Evolutionary conservation across 2,329 filamentous ascomycete genomes (phyloP).

Genomic region (Cordyceps tenuipes): DNA sequence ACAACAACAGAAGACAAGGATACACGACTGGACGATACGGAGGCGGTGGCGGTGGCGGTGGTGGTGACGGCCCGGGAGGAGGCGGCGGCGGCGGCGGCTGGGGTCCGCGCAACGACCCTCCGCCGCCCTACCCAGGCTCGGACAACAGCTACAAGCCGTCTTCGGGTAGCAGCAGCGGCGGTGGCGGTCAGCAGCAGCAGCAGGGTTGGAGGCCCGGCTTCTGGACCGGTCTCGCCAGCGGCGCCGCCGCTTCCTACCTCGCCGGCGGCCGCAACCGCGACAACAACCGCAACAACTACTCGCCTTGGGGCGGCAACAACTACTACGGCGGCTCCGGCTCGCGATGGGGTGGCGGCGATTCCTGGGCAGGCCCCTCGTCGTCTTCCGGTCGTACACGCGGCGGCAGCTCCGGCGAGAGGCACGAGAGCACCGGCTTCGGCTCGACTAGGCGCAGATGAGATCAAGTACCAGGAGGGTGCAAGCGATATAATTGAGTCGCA

Average conservation of each 20-base stretch:
- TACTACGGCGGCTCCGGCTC: conserved; percentile 21
- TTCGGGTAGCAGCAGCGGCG: conserved; percentile 28
- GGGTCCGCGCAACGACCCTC: conserved; percentile 38
- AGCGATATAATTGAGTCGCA: too few species aligned
- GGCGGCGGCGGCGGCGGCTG: conserved; percentile 16
- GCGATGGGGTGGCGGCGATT: conserved; percentile 26
- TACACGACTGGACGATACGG: conserved; percentile 19
- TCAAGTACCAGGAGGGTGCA: too few species aligned
- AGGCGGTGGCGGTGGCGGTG: conserved; percentile 31
- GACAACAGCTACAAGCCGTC: conserved; percentile 13
- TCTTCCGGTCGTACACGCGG: conserved; percentile 28
- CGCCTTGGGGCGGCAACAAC: conserved; percentile 14
- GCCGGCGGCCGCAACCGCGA: conserved; percentile 43
- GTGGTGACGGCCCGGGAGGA: conserved; percentile 24
- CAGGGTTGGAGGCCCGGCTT: conserved; percentile 16
- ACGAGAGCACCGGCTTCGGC: conserved; percentile 66
- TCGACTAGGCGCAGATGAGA: conserved; percentile 52
- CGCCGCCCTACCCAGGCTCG: conserved; percentile 42
- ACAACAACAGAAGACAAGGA: background rate
- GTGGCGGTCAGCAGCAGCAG: conserved; percentile 20
- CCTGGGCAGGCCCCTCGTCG: conserved; percentile 23
- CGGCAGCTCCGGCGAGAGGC: conserved; percentile 36
- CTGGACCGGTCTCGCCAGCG: conserved; percentile 57
- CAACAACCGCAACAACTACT: conserved; percentile 21
- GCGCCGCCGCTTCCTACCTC: conserved; percentile 60